Evolutionary conservation across 441 rosid genomes (phyloP).

Genomic region (Gossypium davidsonii): DNA sequence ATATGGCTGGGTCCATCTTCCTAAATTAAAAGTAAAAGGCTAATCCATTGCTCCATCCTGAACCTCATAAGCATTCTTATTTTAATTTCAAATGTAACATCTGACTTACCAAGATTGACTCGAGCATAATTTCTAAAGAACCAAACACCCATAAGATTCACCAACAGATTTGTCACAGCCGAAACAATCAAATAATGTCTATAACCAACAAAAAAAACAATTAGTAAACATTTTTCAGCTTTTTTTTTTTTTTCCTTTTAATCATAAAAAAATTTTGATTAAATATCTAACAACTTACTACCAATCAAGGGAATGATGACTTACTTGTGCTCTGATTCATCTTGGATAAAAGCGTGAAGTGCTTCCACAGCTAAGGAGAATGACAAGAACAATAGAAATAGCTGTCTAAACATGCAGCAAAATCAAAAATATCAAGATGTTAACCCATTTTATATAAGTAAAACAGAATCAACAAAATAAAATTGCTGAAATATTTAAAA

Average conservation of each 20-base stretch:
- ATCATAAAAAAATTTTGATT: neutral
- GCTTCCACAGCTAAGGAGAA: conserved; percentile 97
- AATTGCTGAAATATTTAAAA: conserved; percentile 7
- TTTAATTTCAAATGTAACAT: conserved; percentile 12
- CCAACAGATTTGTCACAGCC: conserved; percentile 82
- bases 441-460: conserved; percentile 22
- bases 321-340: conserved; percentile 97
- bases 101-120: conserved; percentile 60
- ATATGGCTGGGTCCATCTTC: neutral
- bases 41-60: neutral
- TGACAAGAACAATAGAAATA: conserved; percentile 96
- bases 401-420: conserved; percentile 91
- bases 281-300: conserved; percentile 5
- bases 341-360: conserved; percentile 95
- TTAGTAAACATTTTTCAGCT: neutral
- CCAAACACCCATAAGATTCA: conserved; percentile 93
- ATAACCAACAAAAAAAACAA: conserved; percentile 24
- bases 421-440: conserved; percentile 39
- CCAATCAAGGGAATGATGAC: conserved; percentile 19
- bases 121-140: conserved; percentile 97
- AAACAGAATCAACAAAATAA: neutral
- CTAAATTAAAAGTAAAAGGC: neutral
- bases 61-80: neutral
- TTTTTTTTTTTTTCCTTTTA: too few relatives aligned
- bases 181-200: conserved; percentile 97